phyloP scores from a whole-genome alignment of 1,284 basidiomycete species.

The Porodaedalea pini region DNA sequence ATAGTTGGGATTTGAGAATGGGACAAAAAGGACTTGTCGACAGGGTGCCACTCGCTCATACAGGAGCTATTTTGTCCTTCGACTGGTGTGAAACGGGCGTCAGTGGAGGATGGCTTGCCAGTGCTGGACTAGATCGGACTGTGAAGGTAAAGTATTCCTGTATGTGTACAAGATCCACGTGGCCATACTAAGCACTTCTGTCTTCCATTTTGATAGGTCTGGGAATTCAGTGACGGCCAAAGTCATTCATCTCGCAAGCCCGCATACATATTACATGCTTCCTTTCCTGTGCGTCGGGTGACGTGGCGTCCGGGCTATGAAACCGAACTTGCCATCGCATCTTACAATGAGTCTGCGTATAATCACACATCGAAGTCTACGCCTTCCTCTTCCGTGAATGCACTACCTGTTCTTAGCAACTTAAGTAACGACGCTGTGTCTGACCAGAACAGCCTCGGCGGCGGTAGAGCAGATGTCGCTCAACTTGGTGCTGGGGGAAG shows the following conservation, averaged over 20 bases:
- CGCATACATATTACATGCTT: conserved; percentile 70
- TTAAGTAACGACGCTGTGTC: conserved; percentile 10
- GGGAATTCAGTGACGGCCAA: conserved; percentile 55
- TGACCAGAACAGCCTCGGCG: not conserved
- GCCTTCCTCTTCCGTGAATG: conserved; percentile 19
- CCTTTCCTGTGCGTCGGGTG: conserved; percentile 71
- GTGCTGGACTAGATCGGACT: conserved; percentile 75
- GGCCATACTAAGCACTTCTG: conserved; percentile 10
- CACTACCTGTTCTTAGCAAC: not conserved
- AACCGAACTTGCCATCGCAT: conserved; percentile 74
- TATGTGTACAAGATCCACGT: conserved; percentile 19
- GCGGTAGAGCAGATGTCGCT: not conserved
- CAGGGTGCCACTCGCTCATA: conserved; percentile 75
- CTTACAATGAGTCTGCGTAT: conserved; percentile 57
- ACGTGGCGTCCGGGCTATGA: conserved; percentile 78
- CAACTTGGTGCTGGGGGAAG: not conserved
- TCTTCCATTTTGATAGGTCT: conserved; percentile 47
- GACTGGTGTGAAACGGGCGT: conserved; percentile 62
- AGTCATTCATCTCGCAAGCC: conserved; percentile 42
- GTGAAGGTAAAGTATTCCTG: conserved; percentile 56
- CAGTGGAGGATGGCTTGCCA: conserved; percentile 75
- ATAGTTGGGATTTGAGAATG: conserved; percentile 77
- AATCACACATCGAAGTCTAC: conserved; percentile 29
- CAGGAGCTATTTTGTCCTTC: conserved; percentile 69
- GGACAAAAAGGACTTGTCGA: conserved; percentile 69